Percentiles rank a stretch among this genome's conserved stretches.
Conservation (phyloP, 257 asterid species). For the Ophiorrhiza pumila region DNA sequence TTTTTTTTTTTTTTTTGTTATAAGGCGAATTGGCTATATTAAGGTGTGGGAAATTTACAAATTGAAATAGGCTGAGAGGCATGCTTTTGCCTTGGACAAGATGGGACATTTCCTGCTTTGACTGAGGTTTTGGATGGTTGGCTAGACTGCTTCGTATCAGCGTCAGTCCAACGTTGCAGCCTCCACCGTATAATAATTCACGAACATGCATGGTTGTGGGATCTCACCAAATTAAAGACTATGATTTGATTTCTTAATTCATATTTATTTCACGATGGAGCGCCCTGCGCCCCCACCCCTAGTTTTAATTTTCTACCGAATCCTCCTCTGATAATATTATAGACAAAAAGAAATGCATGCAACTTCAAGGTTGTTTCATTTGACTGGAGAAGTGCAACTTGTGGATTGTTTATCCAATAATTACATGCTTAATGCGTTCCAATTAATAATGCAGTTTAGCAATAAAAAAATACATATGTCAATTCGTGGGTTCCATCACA, state of each 20-base stretch:
- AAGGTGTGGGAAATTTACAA: too few species aligned
- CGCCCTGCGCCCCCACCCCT: too few species aligned
- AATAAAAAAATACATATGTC: neutral
- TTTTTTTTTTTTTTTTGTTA: too few species aligned
- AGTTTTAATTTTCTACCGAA: too few species aligned
- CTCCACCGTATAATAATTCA: neutral
- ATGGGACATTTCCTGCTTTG: neutral
- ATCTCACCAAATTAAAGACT: too few species aligned
- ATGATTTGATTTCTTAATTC: neutral
- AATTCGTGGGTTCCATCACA: neutral
- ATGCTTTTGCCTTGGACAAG: too few species aligned
- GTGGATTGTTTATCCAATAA: neutral
- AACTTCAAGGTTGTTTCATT: too few species aligned
- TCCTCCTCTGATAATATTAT: too few species aligned
- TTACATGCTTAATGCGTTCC: neutral
- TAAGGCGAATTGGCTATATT: too few species aligned
- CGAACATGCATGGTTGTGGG: too few species aligned
- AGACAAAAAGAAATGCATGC: too few species aligned
- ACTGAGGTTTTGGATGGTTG: neutral
- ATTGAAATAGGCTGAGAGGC: too few species aligned
- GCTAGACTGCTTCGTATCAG: neutral
- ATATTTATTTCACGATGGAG: neutral
- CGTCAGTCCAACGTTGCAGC: neutral
- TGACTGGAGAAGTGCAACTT: neutral
- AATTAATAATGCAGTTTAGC: neutral